A percentile compares a stretch with the other conserved stretches of the same genome.
Conservation (phyloP, 441 rosid genomes). For the Pelargonium fulgidum region DNA sequence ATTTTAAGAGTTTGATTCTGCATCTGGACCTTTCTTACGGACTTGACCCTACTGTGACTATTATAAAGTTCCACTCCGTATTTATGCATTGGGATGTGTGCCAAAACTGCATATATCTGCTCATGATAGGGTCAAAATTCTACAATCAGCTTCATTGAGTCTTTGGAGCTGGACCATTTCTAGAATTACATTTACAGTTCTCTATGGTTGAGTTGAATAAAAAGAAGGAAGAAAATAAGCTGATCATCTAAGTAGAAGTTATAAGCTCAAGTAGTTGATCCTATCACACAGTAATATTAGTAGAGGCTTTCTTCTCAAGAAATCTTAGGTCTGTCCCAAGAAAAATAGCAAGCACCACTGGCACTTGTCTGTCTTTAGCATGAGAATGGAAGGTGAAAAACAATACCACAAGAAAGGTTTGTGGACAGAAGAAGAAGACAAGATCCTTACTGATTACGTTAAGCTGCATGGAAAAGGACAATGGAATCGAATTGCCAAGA, state of each 20-base stretch:
- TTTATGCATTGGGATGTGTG: slow-evolving; percentile 4
- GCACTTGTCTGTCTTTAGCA: neutral
- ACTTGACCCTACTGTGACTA: neutral
- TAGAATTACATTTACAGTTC: slow-evolving; percentile 1
- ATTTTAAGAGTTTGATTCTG: neutral
- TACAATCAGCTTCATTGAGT: neutral
- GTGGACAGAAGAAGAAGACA: slow-evolving; percentile 58
- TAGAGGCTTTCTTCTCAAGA: too few relatives aligned
- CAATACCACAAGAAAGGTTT: slow-evolving; percentile 43
- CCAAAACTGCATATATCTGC: slow-evolving; percentile 8
- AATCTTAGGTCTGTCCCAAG: too few relatives aligned
- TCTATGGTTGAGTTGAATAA: neutral
- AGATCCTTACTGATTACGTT: slow-evolving; percentile 46
- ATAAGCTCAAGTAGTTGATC: neutral
- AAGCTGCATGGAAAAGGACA: slow-evolving; percentile 45
- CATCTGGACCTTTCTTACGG: neutral
- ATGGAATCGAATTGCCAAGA: slow-evolving; percentile 49
- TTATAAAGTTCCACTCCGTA: neutral
- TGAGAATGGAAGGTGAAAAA: slow-evolving; percentile 4
- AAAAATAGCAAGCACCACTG: too few relatives aligned
- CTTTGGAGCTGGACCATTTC: slow-evolving; percentile 1
- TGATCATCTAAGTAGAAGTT: neutral
- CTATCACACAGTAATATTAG: neutral
- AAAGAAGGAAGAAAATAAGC: neutral
- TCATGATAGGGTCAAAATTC: neutral